Evolutionary conservation across 176 grass and related monocot genomes (phyloP).

Genomic region (Phyllostachys edulis): DNA sequence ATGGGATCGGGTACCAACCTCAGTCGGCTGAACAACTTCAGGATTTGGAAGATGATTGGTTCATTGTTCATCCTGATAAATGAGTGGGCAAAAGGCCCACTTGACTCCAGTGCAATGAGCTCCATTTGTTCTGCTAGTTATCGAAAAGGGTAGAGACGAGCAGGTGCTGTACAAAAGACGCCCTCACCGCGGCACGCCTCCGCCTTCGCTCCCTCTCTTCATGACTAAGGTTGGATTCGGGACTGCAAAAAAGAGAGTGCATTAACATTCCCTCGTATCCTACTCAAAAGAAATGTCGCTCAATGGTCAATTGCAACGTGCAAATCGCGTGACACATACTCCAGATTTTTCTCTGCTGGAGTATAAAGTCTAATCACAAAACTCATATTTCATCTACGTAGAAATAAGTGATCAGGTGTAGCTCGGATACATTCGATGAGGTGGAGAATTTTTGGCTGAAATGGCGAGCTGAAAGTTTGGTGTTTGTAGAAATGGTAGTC

Average conservation of each 20-base stretch:
- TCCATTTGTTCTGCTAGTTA: slow-evolving; percentile 25
- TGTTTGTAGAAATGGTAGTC: too few relatives aligned
- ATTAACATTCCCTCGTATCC: not conserved
- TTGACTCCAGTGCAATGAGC: not conserved
- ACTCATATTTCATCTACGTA: not conserved
- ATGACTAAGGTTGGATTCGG: slow-evolving; percentile 46
- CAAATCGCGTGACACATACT: not conserved
- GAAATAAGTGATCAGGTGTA: not conserved
- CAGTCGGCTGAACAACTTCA: slow-evolving; percentile 4
- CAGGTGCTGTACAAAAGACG: slow-evolving; percentile 47
- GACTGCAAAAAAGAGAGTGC: slow-evolving; percentile 14
- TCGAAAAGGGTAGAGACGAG: slow-evolving; percentile 49
- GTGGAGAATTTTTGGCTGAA: too few relatives aligned
- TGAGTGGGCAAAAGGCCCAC: slow-evolving; percentile 27
- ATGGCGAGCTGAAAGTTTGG: too few relatives aligned
- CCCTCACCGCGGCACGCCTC: slow-evolving; percentile 28
- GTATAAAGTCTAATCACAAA: not conserved
- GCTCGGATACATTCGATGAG: not conserved
- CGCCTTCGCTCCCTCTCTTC: slow-evolving; percentile 55
- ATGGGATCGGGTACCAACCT: not conserved
- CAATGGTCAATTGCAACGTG: not conserved
- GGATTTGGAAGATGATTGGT: not conserved
- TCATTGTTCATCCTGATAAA: slow-evolving; percentile 37
- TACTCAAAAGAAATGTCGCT: not conserved
- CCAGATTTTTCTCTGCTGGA: not conserved